These are phyloP conservation scores for Mycena haematopus DNA, from an alignment of 768 basidiomycete genomes.

Conservation along the genomic window DNA sequence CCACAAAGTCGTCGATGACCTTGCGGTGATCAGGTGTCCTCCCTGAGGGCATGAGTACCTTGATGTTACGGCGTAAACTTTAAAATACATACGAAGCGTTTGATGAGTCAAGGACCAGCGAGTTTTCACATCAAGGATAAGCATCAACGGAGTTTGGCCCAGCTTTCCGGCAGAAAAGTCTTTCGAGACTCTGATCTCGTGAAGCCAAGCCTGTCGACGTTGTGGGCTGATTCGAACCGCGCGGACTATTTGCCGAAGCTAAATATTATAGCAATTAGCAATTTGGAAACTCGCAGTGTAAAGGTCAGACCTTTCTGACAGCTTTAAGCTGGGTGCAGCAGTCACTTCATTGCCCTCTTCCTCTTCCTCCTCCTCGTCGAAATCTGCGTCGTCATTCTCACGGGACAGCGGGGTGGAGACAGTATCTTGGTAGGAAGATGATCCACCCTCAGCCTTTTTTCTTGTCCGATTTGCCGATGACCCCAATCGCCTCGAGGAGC, in stretches of 20 bases:
- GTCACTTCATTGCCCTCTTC: constrained; percentile 3
- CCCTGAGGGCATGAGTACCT: background rate
- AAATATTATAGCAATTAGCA: no score
- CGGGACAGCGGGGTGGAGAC: constrained; percentile 7
- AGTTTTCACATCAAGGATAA: background rate
- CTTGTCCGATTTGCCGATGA: constrained; percentile 16
- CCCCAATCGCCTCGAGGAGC: constrained; percentile 38
- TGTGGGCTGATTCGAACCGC: background rate
- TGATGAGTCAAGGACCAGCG: background rate
- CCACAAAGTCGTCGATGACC: background rate
- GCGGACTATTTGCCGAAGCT: background rate
- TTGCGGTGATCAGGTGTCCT: background rate
- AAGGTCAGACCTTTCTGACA: constrained; percentile 5
- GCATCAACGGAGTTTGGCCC: background rate
- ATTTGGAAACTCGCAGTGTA: background rate
- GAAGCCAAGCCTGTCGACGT: background rate
- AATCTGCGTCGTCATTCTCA: constrained; percentile 4
- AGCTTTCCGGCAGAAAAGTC: background rate
- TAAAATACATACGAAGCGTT: background rate
- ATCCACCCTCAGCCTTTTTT: constrained; percentile 14
- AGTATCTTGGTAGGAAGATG: constrained; percentile 23
- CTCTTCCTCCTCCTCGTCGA: constrained; percentile 26
- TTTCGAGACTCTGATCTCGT: background rate
- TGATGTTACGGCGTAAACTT: background rate
- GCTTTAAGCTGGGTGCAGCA: background rate